Base-by-base conservation (phyloP, 495 filamentous ascomycete genomes). In the Annulohypoxylon maeteangense region DNA sequence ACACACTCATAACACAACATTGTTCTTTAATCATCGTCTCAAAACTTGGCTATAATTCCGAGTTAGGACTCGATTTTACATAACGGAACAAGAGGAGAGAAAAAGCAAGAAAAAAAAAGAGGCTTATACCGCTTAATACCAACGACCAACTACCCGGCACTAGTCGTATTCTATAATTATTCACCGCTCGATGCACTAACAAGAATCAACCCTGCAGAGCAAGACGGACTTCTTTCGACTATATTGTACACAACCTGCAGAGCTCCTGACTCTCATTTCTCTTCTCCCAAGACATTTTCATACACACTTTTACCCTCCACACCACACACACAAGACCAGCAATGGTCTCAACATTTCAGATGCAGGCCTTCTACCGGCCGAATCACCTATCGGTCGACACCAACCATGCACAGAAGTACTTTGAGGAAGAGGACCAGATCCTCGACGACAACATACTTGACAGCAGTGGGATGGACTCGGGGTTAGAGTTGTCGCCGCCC, bases 361-460 rank as follows among this genome's bases (percentile, higher is more conserved):
- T 86, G 80, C 80, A 81, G 80, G 85, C 90, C 69, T 90, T 84
- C 78, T 90, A 90, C 79, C 83, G 87, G 84, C 81, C 87, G 74
- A 85, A 86, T 67, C 80, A 87, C 34, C 81, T 90, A 72, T 81
- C 88, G 34, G 82, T 91, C 78, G 88, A 91, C 74, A 85, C 89
- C 57, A 85, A 68, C 72, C 80, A 85, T 67, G 77, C 82, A 62
- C 83, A 87, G 55, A 86, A 87, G 70, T 90, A 84, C 82, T 87
- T 90, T 68, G 91, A 94, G 68, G 92, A 94, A 65, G 92, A 95
- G 81, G 91, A 93, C 75, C 91, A 87, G 78, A 90, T 94, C 79
- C 83, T 96, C 70, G 93, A 96, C 81, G 91, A 95, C 47, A 90
- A 91, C 82, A 94, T 94, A 76, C 87, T 95, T 68, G 92, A 94